These are phyloP conservation scores for Mortierella sp. DNA, from an alignment of 371 early-diverging fungal genomes.

Conservation along the genomic window DNA sequence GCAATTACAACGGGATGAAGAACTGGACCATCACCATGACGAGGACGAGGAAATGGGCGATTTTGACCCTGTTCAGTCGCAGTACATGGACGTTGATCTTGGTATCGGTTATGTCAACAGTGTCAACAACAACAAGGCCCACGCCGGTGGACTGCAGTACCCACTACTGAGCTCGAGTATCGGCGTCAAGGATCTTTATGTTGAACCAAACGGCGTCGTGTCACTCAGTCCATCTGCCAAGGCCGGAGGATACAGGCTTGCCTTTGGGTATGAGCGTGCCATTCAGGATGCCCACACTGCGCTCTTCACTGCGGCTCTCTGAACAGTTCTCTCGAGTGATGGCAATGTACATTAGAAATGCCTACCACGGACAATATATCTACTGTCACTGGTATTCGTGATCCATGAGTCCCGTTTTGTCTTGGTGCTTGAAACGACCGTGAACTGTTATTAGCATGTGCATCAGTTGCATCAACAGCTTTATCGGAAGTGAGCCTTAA, in stretches of 20 bases:
- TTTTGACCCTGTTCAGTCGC: conserved; percentile 65
- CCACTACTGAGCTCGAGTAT: conserved; percentile 57
- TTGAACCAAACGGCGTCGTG: conserved; percentile 30
- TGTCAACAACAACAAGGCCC: conserved; percentile 53
- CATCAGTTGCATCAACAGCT: no score
- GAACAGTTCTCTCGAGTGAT: no score
- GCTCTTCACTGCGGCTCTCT: background rate
- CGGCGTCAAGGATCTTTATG: conserved; percentile 67
- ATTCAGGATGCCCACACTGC: conserved; percentile 68
- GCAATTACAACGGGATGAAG: conserved; percentile 49
- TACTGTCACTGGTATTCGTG: no score
- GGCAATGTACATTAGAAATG: no score
- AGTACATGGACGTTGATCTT: conserved; percentile 61
- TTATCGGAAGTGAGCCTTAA: no score
- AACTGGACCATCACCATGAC: conserved; percentile 55
- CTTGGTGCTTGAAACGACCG: no score
- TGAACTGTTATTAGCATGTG: no score
- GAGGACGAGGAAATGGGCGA: conserved; percentile 44
- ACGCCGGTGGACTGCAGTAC: conserved; percentile 49
- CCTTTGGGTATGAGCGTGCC: conserved; percentile 66
- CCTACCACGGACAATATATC: no score
- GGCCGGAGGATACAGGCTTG: conserved; percentile 70
- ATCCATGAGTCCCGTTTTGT: no score
- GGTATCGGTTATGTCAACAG: conserved; percentile 51
- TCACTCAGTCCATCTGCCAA: conserved; percentile 23